phyloP scores from a whole-genome alignment of 345 rosid genomes.

The Lepidium aucheri region DNA sequence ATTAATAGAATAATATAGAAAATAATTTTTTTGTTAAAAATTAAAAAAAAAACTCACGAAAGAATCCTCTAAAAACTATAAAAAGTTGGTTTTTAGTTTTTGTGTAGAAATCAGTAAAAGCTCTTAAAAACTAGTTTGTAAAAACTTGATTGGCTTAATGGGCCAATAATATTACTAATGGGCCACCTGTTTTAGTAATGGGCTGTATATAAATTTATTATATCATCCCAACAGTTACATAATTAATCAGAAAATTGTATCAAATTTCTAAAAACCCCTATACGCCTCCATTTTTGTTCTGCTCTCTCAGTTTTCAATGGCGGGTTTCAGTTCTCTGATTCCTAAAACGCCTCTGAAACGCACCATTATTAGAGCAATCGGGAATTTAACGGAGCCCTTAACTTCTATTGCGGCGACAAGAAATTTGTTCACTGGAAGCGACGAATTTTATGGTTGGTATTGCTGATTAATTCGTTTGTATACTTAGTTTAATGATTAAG shows the following conservation, averaged over 20 bases:
- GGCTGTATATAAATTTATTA: not conserved
- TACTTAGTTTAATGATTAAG: not conserved
- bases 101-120: too few species aligned
- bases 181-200: not conserved
- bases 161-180: not conserved
- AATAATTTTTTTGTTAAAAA: too few species aligned
- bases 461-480: not conserved
- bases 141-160: too few species aligned
- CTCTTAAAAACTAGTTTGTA: too few species aligned
- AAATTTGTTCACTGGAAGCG: not conserved
- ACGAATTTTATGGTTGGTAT: constrained; percentile 7
- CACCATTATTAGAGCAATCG: not conserved
- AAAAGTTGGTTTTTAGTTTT: too few species aligned
- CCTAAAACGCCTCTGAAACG: constrained; percentile 5
- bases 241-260: not conserved
- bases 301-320: constrained; percentile 5
- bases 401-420: not conserved
- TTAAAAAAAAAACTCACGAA: too few species aligned
- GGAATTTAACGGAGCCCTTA: not conserved
- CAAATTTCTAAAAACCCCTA: not conserved
- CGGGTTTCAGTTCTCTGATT: constrained; percentile 23
- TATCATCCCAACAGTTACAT: not conserved
- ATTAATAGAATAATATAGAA: too few species aligned
- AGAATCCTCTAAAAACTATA: too few species aligned
- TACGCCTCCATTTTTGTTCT: not conserved